A percentile compares a stretch with the other conserved stretches of the same genome.
Evolutionary conservation across 257 asterid genomes (phyloP).

Genomic region (Thymus quinquecostatus): DNA sequence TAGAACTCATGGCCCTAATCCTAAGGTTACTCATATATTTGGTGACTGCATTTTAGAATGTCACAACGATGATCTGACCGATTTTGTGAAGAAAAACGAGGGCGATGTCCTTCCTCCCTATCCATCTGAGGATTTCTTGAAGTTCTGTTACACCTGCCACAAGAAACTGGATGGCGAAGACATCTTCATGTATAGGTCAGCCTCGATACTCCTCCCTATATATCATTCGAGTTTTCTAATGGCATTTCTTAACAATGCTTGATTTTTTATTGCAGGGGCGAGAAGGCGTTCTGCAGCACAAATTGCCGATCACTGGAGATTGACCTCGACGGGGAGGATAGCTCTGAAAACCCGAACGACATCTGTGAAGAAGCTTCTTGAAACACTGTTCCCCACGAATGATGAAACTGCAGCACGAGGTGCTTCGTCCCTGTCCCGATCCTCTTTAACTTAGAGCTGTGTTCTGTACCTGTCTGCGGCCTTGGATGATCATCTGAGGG

Average conservation of each 20-base stretch:
- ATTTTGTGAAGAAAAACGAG: slow-evolving; percentile 40
- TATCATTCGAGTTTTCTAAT: background rate
- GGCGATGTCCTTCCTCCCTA: slow-evolving; percentile 40
- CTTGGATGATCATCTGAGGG: slow-evolving; percentile 39
- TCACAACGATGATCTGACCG: slow-evolving; percentile 49
- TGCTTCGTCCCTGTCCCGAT: slow-evolving; percentile 34
- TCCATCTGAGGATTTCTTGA: slow-evolving; percentile 65
- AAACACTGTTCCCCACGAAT: slow-evolving; percentile 40
- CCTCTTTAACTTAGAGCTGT: slow-evolving; percentile 56
- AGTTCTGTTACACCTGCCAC: slow-evolving; percentile 74
- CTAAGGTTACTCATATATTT: slow-evolving; percentile 86
- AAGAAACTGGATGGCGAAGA: slow-evolving; percentile 88
- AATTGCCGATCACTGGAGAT: slow-evolving; percentile 75
- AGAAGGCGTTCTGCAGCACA: slow-evolving; percentile 87
- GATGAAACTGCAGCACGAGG: slow-evolving; percentile 45
- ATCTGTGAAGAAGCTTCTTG: slow-evolving; percentile 42
- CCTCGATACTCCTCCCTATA: slow-evolving; percentile 5
- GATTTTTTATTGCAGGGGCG: slow-evolving; percentile 61
- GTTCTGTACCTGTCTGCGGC: slow-evolving; percentile 51
- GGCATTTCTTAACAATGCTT: slow-evolving; percentile 4
- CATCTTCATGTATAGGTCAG: slow-evolving; percentile 85
- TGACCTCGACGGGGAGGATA: slow-evolving; percentile 67
- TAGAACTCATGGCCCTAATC: slow-evolving; percentile 79
- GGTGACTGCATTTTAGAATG: slow-evolving; percentile 90
- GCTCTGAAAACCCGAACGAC: slow-evolving; percentile 36